Base-by-base conservation (phyloP, 805 yeast genomes). In the Candida glaebosa region DNA sequence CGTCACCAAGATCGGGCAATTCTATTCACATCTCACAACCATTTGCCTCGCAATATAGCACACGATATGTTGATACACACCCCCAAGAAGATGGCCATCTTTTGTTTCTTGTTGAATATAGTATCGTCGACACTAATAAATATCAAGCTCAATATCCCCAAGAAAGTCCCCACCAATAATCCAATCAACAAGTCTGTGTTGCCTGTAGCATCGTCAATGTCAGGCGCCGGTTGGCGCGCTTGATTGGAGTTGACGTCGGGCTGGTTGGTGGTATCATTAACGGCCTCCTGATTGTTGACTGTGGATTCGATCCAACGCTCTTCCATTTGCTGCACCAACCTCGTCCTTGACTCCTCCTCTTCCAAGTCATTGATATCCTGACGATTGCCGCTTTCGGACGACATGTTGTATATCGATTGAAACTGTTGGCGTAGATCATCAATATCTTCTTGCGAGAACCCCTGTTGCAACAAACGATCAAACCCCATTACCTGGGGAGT, bases 261-360 rank as follows among this genome's bases (percentile, higher is more conserved):
- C 17, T 16, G 18, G 9, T 24, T 19, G 5, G 16, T 5, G 16
- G 30, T 14, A 24, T 24, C 25, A 8, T 34, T 18, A 6, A 7
- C 75, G 38, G 69, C 76, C 40, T 71, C 73, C 40, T 70, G 75
- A 39, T 73, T 73, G 42, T 74, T 74, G 3, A 78, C 85, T 1
- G 88, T 84, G 37, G 83, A 79, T 49, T 88, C 93, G 46, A 88
- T 84, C 96, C 96, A 89, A 42, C 87, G 71, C 50, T 88, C 96
- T 56, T 88, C 96, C 43, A 87, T 59, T 48, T 82, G 82, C 38
- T 87, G 58, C 2, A 82, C 60, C 43, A 75, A 39, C 25, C 56
- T 50, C 40, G 57, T 63, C 14, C 65, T 44, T 20, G 45, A 43
- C 40, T 69, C 86, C 16, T 72, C 76, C 37, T 63, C 73, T 28